Evolutionary conservation across 208 protist species (phyloP).

Genomic region (Naegleria lovaniensis): DNA sequence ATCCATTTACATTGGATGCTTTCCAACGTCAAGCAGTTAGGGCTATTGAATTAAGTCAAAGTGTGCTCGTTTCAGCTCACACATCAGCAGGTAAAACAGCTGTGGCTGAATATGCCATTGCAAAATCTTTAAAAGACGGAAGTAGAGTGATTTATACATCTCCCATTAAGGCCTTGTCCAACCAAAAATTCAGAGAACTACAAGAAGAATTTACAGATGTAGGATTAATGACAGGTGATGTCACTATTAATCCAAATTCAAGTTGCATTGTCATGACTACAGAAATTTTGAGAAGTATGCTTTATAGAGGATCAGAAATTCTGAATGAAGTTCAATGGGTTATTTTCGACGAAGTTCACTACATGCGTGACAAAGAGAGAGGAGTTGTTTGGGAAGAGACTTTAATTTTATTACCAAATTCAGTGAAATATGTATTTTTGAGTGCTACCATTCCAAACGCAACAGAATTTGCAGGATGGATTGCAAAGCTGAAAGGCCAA

Average conservation of each 20-base stretch:
- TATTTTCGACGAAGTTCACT: slow-evolving; percentile 99
- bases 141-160: slow-evolving; percentile 98
- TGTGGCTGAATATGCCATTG: slow-evolving; percentile 51
- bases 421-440: slow-evolving; percentile 98
- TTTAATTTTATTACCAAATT: slow-evolving; percentile 96
- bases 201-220: slow-evolving; percentile 92
- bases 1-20: slow-evolving; percentile 74
- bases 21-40: slow-evolving; percentile 74
- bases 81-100: slow-evolving; percentile 70
- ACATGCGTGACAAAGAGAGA: slow-evolving; percentile 97
- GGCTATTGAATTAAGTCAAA: slow-evolving; percentile 55
- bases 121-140: slow-evolving; percentile 32
- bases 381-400: slow-evolving; percentile 99
- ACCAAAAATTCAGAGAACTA: slow-evolving; percentile 99
- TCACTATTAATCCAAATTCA: slow-evolving; percentile 94
- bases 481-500: slow-evolving; percentile 88
- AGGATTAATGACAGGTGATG: slow-evolving; percentile 99
- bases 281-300: slow-evolving; percentile 97
- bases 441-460: slow-evolving; percentile 99
- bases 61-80: slow-evolving; percentile 76
- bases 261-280: slow-evolving; percentile 99
- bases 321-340: slow-evolving; percentile 98
- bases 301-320: slow-evolving; percentile 95
- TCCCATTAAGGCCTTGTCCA: slow-evolving; percentile 99
- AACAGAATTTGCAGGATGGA: slow-evolving; percentile 98